Evolutionary conservation across 2,329 filamentous ascomycete genomes (phyloP).

Genomic region (Cordyceps cicadae): DNA sequence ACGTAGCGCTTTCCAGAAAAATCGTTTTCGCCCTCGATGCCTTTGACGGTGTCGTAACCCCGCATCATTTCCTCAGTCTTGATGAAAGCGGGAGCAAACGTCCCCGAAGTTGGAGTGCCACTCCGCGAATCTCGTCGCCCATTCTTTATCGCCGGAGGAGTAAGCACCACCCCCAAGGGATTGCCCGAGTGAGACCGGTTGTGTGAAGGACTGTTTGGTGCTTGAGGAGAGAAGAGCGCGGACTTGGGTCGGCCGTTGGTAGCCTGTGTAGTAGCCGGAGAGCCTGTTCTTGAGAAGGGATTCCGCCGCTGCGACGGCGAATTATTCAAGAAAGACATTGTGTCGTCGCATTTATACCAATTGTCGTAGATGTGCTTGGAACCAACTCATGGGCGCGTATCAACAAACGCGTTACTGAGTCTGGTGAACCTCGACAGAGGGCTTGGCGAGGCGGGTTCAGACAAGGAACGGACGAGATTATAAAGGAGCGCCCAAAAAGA

Average conservation of each 20-base stretch:
- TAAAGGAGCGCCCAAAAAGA: not conserved
- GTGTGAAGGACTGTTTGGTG: slow-evolving; percentile 44
- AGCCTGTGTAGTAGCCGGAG: slow-evolving; percentile 54
- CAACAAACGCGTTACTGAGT: slow-evolving; percentile 18
- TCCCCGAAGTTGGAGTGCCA: slow-evolving; percentile 58
- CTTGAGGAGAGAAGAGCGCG: slow-evolving; percentile 50
- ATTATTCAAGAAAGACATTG: slow-evolving; percentile 29
- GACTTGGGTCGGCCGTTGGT: slow-evolving; percentile 62
- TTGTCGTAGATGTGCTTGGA: slow-evolving; percentile 17
- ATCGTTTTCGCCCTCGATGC: slow-evolving; percentile 95
- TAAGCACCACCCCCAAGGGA: slow-evolving; percentile 35
- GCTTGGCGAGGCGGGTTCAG: slow-evolving; percentile 10
- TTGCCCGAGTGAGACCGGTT: slow-evolving; percentile 61
- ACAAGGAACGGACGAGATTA: slow-evolving; percentile 16
- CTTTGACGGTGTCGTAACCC: slow-evolving; percentile 48
- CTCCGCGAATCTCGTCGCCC: slow-evolving; percentile 54
- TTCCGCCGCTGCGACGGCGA: slow-evolving; percentile 61
- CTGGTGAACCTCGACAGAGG: not conserved
- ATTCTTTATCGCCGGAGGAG: slow-evolving; percentile 33
- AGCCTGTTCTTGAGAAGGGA: slow-evolving; percentile 64
- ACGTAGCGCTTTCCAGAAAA: slow-evolving; percentile 98
- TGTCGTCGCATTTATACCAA: slow-evolving; percentile 19
- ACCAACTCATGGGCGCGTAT: slow-evolving; percentile 16
- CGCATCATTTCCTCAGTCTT: slow-evolving; percentile 69
- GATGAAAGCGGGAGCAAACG: slow-evolving; percentile 95